These are phyloP conservation scores for Coemansia sp. DNA, from an alignment of 192 early-diverging fungal genomes.

Conservation along the genomic window DNA sequence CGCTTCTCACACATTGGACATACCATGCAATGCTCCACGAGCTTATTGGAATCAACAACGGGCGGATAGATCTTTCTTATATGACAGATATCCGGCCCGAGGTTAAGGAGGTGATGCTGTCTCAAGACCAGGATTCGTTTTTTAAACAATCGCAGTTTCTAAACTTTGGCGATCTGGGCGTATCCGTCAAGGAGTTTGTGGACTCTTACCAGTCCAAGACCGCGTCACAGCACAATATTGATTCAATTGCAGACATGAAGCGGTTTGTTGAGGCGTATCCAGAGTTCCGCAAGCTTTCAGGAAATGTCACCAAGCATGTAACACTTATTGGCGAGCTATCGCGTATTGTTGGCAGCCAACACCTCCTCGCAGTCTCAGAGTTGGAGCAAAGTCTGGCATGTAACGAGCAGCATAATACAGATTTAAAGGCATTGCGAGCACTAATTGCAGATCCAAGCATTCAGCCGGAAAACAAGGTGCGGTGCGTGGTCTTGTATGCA, in stretches of 20 bases:
- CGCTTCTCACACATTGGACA: slow-evolving; percentile 94
- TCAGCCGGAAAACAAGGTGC: slow-evolving; percentile 70
- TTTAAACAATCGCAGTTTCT: slow-evolving; percentile 88
- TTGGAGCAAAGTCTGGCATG: slow-evolving; percentile 94
- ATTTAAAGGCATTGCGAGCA: slow-evolving; percentile 68
- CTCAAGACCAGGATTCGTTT: slow-evolving; percentile 87
- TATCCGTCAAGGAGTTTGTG: slow-evolving; percentile 90
- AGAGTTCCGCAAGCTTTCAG: slow-evolving; percentile 93
- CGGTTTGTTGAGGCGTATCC: slow-evolving; percentile 98
- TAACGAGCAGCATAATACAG: slow-evolving; percentile 77
- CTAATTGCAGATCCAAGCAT: slow-evolving; percentile 69
- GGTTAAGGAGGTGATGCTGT: slow-evolving; percentile 90
- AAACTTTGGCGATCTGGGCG: slow-evolving; percentile 93
- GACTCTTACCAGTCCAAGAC: slow-evolving; percentile 93
- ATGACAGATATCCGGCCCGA: slow-evolving; percentile 81
- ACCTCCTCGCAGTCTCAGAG: slow-evolving; percentile 85
- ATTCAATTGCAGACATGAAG: slow-evolving; percentile 98
- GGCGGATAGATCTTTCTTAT: slow-evolving; percentile 85
- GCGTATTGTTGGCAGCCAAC: slow-evolving; percentile 68
- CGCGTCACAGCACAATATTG: slow-evolving; percentile 85
- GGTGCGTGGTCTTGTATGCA: slow-evolving; percentile 83
- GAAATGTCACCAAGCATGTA: slow-evolving; percentile 98
- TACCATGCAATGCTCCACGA: slow-evolving; percentile 99
- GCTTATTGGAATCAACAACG: slow-evolving; percentile 88
- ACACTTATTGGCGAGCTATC: slow-evolving; percentile 96